Base-by-base conservation (phyloP, 2,329 filamentous ascomycete genomes). In the Aspergillus nomiae region DNA sequence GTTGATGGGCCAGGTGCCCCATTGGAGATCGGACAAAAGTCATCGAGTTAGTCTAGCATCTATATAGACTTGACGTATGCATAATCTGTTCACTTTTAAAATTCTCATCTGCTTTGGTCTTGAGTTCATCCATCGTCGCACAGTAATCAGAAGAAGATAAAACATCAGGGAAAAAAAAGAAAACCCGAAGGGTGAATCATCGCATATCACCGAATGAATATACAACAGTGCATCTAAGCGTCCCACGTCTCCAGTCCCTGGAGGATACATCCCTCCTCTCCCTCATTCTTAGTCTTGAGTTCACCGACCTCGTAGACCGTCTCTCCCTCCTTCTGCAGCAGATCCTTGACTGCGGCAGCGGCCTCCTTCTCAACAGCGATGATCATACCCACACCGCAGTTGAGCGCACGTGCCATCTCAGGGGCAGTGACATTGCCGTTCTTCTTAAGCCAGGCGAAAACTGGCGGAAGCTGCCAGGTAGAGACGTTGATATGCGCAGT, bases 361-460 rank as follows among this genome's bases (percentile, higher is more conserved):
- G 90, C 85, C 38, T 81, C 84, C 61, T 85, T 82, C 32, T 86
- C 86, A 3, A 97, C 92, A 6, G 93, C 92, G 34, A 94, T 83
- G 7, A 97, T 91, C 94, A 99, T 98, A 54, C 95, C 95, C 51
- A 99, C 82, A 57, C 95, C 95, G 9, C 90, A 93, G 82, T 99
- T 99, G 86, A 97, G 98, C 2, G 93, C 95, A 62, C 93, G 86
- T 58, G 90, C 92, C 86, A 98, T 96, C 81, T 99, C 95, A 11
- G 82, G 74, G 1, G 89, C 84, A 59, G 85, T 86, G 36, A 98
- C 89, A 64, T 90, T 90, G 53, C 87, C 87, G 12, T 82, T 83
- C 67, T 83, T 79, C 81, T 93, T 92, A 71, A 99, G 85, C 95
- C 95, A 99, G 73, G 85, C 84, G 82, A 98, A 95, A 5, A 97